Conservation (phyloP, 768 basidiomycete genomes). For the Paxillus involutus region DNA sequence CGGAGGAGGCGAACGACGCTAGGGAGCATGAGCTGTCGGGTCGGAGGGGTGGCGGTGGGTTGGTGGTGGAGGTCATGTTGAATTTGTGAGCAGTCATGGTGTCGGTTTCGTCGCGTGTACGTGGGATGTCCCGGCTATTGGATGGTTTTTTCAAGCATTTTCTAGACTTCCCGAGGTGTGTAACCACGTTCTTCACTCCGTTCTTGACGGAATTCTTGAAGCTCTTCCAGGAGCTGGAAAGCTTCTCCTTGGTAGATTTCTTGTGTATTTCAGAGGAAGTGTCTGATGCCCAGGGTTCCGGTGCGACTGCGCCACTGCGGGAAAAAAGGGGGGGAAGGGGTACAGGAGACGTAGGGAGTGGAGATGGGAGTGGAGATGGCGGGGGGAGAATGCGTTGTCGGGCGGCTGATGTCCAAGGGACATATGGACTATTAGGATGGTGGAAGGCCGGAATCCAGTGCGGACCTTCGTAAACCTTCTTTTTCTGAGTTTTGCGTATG, state of each 20-base stretch:
- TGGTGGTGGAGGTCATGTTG: background rate
- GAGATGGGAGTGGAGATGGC: conserved; percentile 30
- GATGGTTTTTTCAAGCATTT: conserved; percentile 12
- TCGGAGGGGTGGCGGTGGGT: conserved; percentile 1
- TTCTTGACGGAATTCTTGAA: conserved; percentile 31
- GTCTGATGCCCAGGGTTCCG: conserved; percentile 38
- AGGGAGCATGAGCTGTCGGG: conserved; percentile 20
- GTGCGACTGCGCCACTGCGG: conserved; percentile 41
- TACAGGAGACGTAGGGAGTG: conserved; percentile 33
- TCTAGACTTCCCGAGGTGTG: conserved; percentile 15
- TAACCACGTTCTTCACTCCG: conserved; percentile 22
- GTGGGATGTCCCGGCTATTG: conserved; percentile 8
- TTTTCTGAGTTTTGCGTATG: conserved; percentile 15
- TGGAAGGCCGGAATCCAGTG: conserved; percentile 39
- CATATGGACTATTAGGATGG: conserved; percentile 57
- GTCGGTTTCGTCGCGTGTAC: conserved; percentile 5
- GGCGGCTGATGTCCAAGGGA: conserved; percentile 45
- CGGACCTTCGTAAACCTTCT: conserved; percentile 27
- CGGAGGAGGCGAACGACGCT: conserved; percentile 31
- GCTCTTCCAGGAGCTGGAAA: conserved; percentile 30
- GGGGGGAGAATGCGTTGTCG: conserved; percentile 45
- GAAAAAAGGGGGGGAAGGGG: conserved; percentile 35
- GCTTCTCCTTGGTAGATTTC: conserved; percentile 18
- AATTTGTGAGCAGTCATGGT: background rate
- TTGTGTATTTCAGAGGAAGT: conserved; percentile 15